Percentiles rank a stretch among this genome's conserved stretches.
Evolutionary conservation across 2,329 filamentous ascomycete genomes (phyloP).

Genomic region (Rhytidhysteron rufulum): DNA sequence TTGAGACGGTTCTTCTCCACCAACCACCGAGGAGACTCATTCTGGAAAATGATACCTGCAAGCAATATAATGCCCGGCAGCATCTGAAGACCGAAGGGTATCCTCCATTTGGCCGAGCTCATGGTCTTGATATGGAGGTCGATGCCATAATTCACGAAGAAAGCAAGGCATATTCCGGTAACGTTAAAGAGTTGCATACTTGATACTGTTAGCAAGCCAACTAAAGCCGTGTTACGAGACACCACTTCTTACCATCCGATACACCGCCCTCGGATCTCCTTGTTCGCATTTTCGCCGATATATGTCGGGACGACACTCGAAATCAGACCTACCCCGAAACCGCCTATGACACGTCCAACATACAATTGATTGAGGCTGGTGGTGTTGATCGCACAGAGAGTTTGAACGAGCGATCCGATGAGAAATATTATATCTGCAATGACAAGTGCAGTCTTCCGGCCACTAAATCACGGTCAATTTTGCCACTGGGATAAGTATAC

Average conservation of each 20-base stretch:
- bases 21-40: slow-evolving; percentile 53
- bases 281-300: slow-evolving; percentile 44
- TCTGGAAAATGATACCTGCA: slow-evolving; percentile 48
- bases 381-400: slow-evolving; percentile 32
- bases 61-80: slow-evolving; percentile 50
- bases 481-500: not conserved
- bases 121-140: slow-evolving; percentile 40
- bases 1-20: slow-evolving; percentile 48
- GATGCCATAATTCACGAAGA: slow-evolving; percentile 54
- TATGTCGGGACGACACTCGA: slow-evolving; percentile 43
- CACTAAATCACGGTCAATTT: slow-evolving; percentile 13
- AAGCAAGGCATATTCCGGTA: slow-evolving; percentile 47
- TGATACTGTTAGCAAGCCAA: slow-evolving; percentile 1
- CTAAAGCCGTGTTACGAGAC: not conserved
- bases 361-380: slow-evolving; percentile 38
- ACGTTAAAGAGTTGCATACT: slow-evolving; percentile 40
- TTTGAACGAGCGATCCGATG: slow-evolving; percentile 40
- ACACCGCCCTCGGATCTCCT: slow-evolving; percentile 37
- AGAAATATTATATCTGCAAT: slow-evolving; percentile 42
- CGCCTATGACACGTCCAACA: slow-evolving; percentile 41
- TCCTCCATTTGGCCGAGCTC: slow-evolving; percentile 50
- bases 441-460: slow-evolving; percentile 39
- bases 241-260: slow-evolving; percentile 29
- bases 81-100: slow-evolving; percentile 52
- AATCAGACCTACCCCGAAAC: slow-evolving; percentile 42